Evolutionary conservation across 2,329 filamentous ascomycete species (phyloP), one percentile per base, ranked within the genome.

Genomic region (Colletotrichum trifolii): DNA sequence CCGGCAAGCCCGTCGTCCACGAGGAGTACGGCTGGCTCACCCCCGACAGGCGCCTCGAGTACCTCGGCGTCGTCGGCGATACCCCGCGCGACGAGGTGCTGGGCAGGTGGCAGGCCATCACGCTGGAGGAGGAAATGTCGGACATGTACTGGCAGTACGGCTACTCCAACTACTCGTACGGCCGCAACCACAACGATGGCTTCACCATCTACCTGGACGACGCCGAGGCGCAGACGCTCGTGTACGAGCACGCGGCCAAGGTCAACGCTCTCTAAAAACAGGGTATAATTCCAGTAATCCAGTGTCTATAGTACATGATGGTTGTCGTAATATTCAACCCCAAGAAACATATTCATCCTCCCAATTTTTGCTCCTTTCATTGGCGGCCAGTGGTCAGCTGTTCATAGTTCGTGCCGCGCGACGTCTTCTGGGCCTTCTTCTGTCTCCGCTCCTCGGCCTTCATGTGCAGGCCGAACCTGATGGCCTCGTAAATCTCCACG

Each of bases 61-160:
- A 82, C 61, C 76, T 81, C 2, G 80, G 80, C 61, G 77, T 73
- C 43, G 75, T 78, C 0, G 74, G 75, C n/a, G 78, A 82, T 60
- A 74, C 77, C 40, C 82, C 82, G 0, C 71, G 85, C 0, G 55
- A 78, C 0, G 77, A 82, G 54, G 83, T 82, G 1, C 64, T 85
- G 2, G 77, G 79, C 10, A 73, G 76, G 38, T 87, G 84, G 84
- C 85, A 87, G 72, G 74, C 76, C 33, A 83, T 83, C 6, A 77
- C 74, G 12, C 68, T 83, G 7, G 74, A 81, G 60, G 78, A 83
- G 69, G 79, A 81, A 68, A 76, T 87, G 71, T 74, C 81, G 2
- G 83, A 86, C 66, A 77, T 86, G 78, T 87, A 81, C 73, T 87
- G 85, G 85, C 85, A 87, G 67, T 86, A 77, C 67, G 85, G 85